Evolutionary conservation across 306 rosid species (phyloP), one percentile per base, ranked within the genome.

Genomic region (Cucumis sativus): DNA sequence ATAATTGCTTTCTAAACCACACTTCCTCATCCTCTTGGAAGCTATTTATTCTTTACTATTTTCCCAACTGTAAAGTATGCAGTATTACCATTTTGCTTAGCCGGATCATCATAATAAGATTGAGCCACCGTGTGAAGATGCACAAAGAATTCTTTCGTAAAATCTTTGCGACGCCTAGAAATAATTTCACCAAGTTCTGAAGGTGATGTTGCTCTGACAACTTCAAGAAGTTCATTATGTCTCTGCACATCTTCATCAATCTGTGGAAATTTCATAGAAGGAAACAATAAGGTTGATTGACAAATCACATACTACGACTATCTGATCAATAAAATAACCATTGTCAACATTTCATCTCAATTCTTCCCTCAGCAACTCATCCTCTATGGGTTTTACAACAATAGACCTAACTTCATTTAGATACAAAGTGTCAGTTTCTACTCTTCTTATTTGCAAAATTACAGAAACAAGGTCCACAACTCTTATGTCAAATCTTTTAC

Each of bases 241-340:
- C 97, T 88, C 83, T 92, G 92, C 71, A 96, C 91, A 75, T 96
- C 99, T 80, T 89, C 92, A 40, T 96, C 98, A 82, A 96, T 78
- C 99, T 96, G 83, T 67, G 75, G 49, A 78, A 83, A 57, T 79
- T 33, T 17, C 0, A 20, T 20, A 28, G 17, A 51, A 43, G 17
- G 18, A 17, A 55, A 6, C 0, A 25, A 60, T 33, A 13, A 16
- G 23, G 10, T 17, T 25, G 69, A 75, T 40, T 8, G 23, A 75
- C 4, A 28, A 47, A 12, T 21, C 58, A 51, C 43, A 71, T 30
- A 51, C 43, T 56, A 33, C 72, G 45, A 28, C 58, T 25, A 61
- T 21, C 45, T 20, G 47, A 51, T 28, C 12, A 55, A 21, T 40
- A 56, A 20, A 40, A 75, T 37, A 75, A 75, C n/a, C 52, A 55